Conservation (phyloP, 306 rosid species). For the Mucuna pruriens region DNA sequence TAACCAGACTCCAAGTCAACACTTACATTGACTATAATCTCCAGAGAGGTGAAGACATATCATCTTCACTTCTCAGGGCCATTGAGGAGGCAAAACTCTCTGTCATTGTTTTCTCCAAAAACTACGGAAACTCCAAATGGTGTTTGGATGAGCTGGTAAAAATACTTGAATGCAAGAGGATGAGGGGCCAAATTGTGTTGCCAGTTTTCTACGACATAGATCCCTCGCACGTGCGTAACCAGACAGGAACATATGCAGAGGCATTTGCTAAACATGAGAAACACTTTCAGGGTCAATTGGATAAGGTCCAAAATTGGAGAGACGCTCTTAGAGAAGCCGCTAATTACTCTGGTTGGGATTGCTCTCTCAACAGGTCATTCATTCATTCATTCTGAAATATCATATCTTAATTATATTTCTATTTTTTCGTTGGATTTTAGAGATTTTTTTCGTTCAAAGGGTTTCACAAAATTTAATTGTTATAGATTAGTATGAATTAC, state of each 20-base stretch:
- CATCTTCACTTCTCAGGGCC: not conserved
- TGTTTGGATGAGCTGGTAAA: no score
- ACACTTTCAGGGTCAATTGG: not conserved
- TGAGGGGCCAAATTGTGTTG: no score
- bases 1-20: not conserved
- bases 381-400: no score
- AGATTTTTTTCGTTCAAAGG: no score
- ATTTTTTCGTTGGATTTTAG: no score
- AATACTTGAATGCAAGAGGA: no score
- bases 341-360: slow-evolving; percentile 48
- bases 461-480: not conserved
- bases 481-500: not conserved
- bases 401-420: no score
- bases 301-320: slow-evolving; percentile 14
- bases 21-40: slow-evolving; percentile 24
- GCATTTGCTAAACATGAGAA: slow-evolving; percentile 3
- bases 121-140: not conserved
- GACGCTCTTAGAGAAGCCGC: slow-evolving; percentile 38
- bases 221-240: not conserved
- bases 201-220: not conserved
- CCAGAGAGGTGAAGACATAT: slow-evolving; percentile 21
- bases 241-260: not conserved
- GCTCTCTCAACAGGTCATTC: slow-evolving; percentile 40
- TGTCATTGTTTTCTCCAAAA: not conserved
- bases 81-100: slow-evolving; percentile 20